phyloP scores from a whole-genome alignment of 257 asterid genomes.

The Capsicum pubescens region DNA sequence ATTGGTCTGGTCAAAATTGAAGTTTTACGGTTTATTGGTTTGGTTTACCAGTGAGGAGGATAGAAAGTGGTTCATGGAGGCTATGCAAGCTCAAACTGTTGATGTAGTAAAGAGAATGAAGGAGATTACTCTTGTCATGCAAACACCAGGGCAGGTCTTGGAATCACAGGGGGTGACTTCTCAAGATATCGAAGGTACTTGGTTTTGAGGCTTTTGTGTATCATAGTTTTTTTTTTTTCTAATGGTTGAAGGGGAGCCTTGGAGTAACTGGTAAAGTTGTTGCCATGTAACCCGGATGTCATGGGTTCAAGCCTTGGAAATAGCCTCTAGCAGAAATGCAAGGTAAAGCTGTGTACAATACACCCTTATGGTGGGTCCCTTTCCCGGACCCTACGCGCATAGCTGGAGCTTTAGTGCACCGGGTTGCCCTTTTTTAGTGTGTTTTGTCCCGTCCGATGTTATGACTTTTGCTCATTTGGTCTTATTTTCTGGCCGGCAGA shows the following conservation, averaged over 20 bases:
- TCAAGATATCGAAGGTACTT: slow-evolving; percentile 75
- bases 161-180: slow-evolving; percentile 89
- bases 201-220: neutral
- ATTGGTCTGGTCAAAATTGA: neutral
- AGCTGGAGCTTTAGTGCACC: too few species aligned
- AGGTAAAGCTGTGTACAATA: too few species aligned
- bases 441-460: neutral
- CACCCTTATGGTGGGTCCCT: too few species aligned
- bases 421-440: neutral
- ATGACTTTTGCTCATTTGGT: neutral
- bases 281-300: too few species aligned
- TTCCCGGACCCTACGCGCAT: too few species aligned
- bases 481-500: slow-evolving; percentile 42
- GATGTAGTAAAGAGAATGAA: slow-evolving; percentile 88
- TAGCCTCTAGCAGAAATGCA: too few species aligned
- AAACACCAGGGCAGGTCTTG: slow-evolving; percentile 76
- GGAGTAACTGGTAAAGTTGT: too few species aligned
- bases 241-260: too few species aligned
- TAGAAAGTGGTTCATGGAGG: slow-evolving; percentile 91
- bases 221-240: too few species aligned
- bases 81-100: slow-evolving; percentile 89
- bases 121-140: slow-evolving; percentile 88
- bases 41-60: slow-evolving; percentile 76
- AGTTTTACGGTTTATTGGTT: neutral
- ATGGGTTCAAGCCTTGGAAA: too few species aligned